Base-by-base conservation (phyloP, 208 protist species). In the Herpetomonas samuelpessoai region DNA sequence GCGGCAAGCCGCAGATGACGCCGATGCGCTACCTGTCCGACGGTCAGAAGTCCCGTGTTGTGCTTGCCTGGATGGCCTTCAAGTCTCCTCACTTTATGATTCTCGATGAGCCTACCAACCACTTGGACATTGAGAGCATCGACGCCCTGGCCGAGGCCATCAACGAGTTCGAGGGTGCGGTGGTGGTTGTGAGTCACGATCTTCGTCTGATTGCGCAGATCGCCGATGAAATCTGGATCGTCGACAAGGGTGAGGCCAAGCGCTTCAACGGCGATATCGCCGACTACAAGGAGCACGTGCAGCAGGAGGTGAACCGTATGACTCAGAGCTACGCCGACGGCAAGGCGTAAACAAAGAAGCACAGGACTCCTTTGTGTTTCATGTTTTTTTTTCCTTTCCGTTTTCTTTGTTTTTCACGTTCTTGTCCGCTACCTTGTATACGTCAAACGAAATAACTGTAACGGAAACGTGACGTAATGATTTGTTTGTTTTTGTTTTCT, bases 51-150 rank as follows among this genome's bases (percentile, higher is more conserved):
- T 95, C 92, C 38, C 85, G 98, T 54, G 96, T 99, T 4, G 95
- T 98, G 55, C 95, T 99, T 45, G 79, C 96, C 12, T 97, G 95
- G 77, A 82, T 99, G 56, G 79, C 94, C 2, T 95, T 95, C 72
- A 62, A 69, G 47, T 70, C 85, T n/a, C 97, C 97, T 2, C 96
- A 99, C 68, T 94, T 99, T 28, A 86, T 99, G 57, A 92, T 99
- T 65, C 81, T 99, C 28, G 97, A 99, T 71, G 97, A 99, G 87
- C 97, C 97, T 16, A 99, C 97, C 2, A 99, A 99, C 70, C 95
- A 98, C 68, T 73, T 99, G 31, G 97, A 99, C 76, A 98, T 98
- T 70, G 95, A 98, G 57, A 97, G 90, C 16, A 98, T 98, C 68
- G 96, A 99, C 60, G 95, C 96, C 21, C 83, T 98, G 55, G 93